Base-by-base conservation (phyloP, 2,329 filamentous ascomycete species). In the Aspergillus neotritici region DNA sequence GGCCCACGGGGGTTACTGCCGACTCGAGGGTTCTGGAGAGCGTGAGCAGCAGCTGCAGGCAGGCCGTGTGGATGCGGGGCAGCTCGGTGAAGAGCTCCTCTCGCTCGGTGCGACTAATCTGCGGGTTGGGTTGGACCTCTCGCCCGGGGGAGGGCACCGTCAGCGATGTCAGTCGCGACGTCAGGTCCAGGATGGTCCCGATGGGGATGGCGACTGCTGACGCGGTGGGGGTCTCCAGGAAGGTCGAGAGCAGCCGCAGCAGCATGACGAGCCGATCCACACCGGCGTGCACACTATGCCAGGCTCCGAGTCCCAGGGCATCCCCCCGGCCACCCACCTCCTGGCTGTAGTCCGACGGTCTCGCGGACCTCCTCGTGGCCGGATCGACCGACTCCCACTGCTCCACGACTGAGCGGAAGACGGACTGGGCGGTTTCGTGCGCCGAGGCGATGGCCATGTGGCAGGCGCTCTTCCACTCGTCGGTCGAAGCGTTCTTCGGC, bases 351-450 rank as follows among this genome's bases (percentile, higher is more conserved):
- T 64, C 51, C 33, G 60, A 60, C 54, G 69, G 49, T 51, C 51
- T 67, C 47, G 51, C 61, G 40, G 41, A 50, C 50, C 53, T 62
- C 37, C 49, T 58, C 47, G 54, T 61, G 45, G 42, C 53, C n/a
- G 64, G 77, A 28, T 77, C 71, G 2, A 75, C 74, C 0, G 87
- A 80, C 54, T 90, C 81, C 85, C 88, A 93, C 32, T 87, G 84
- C 62, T 96, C 90, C 9, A 85, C 68, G 0, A 95, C 77, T 8
- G 83, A 82, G 37, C 90, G 81, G 57, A 95, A 86, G 0, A 94
- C 75, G 50, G 83, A 78, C 56, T 94, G 84, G 33, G 85, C 80
- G 1, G 86, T 85, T 16, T 69, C 66, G 56, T 96, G 89, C 12
- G 82, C 75, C 31, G 79, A 76, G 31, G 75, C 73, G 16, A 94